phyloP scores from a whole-genome alignment of 306 rosid species.

The Leucaena leucocephala region DNA sequence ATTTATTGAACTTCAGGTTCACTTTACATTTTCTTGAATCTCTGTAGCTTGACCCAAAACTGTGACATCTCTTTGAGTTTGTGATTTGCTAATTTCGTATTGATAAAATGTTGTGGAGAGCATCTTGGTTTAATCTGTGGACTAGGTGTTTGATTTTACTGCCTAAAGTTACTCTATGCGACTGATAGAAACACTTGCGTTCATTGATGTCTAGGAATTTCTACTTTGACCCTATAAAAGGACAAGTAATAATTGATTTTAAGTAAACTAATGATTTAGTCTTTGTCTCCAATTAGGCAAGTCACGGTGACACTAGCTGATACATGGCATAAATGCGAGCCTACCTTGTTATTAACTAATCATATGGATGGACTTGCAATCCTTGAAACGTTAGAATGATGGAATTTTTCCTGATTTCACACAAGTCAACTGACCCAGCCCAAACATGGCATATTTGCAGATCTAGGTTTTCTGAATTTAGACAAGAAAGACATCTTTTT shows the following conservation, averaged over 20 bases:
- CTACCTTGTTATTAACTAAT: neutral
- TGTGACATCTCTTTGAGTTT: neutral
- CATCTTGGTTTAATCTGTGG: neutral
- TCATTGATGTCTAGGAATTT: neutral
- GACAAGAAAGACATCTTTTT: neutral
- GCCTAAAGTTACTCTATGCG: neutral
- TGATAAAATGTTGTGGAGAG: neutral
- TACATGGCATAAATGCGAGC: neutral
- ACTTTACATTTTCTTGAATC: neutral
- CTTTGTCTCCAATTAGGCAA: neutral
- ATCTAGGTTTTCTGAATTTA: neutral
- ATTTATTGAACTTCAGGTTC: slow-evolving; percentile 10
- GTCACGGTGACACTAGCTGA: neutral
- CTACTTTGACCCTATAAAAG: neutral
- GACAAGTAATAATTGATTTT: neutral
- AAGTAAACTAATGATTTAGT: neutral
- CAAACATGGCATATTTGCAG: neutral
- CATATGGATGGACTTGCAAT: neutral
- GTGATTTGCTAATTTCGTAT: neutral
- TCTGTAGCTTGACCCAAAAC: neutral
- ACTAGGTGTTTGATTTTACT: neutral
- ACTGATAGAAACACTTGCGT: neutral
- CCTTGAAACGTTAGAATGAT: neutral
- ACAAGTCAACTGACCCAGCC: neutral
- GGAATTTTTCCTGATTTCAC: neutral